These are phyloP conservation scores for Kazachstania martiniae DNA, from an alignment of 805 yeast species.

Conservation along the genomic window DNA sequence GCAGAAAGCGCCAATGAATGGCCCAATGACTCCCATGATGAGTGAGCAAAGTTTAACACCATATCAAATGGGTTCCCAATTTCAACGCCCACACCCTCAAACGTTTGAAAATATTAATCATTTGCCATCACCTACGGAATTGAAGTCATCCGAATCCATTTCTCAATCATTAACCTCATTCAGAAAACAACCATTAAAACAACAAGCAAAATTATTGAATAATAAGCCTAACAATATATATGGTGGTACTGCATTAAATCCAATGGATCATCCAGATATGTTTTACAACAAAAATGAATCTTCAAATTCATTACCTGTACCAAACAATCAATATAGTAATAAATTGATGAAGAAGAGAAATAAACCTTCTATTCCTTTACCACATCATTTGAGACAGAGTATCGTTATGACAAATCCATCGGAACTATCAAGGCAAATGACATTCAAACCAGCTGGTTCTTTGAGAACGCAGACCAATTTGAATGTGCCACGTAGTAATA, in stretches of 20 bases:
- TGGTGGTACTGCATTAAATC: constrained; percentile 31
- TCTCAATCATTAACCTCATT: constrained; percentile 24
- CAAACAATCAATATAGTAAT: not conserved
- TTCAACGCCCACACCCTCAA: constrained; percentile 23
- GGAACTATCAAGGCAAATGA: constrained; percentile 39
- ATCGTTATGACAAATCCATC: constrained; percentile 73
- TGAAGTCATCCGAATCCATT: constrained; percentile 21
- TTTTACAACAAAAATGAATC: constrained; percentile 16
- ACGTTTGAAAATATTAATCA: constrained; percentile 24
- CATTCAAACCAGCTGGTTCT: constrained; percentile 65
- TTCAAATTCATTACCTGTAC: not conserved
- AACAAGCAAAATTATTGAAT: constrained; percentile 16
- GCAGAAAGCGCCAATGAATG: too few relatives aligned
- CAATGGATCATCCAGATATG: constrained; percentile 34
- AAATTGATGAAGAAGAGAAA: too few relatives aligned
- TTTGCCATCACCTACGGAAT: constrained; percentile 31
- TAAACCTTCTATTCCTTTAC: constrained; percentile 12
- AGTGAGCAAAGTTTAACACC: too few relatives aligned
- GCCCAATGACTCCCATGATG: too few relatives aligned
- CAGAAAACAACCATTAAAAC: constrained; percentile 24
- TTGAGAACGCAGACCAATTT: constrained; percentile 25
- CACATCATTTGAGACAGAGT: constrained; percentile 50
- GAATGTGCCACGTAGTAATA: constrained; percentile 1
- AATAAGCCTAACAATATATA: too few relatives aligned
- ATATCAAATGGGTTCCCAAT: too few relatives aligned